Conservation (phyloP, 2,329 filamentous ascomycete genomes). For the Reticulascus tulasneorum region DNA sequence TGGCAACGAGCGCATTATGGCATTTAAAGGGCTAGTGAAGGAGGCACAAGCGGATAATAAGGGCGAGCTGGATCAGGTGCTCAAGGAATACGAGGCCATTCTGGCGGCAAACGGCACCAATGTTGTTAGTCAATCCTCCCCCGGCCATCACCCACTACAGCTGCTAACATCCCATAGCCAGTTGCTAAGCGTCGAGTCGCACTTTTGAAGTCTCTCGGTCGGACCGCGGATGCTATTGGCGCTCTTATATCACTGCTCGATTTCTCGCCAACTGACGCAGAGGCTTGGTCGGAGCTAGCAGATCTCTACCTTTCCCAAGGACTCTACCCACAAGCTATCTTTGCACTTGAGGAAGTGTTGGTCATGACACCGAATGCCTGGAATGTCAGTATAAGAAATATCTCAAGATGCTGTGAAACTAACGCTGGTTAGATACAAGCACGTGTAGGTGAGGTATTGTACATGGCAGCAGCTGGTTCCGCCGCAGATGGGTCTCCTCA, state of each 20-base stretch:
- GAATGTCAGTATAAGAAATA: slow-evolving; percentile 63
- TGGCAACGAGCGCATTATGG: slow-evolving; percentile 82
- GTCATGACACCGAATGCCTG: slow-evolving; percentile 86
- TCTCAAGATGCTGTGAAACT: neutral
- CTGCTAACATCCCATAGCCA: slow-evolving; percentile 50
- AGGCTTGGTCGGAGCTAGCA: slow-evolving; percentile 88
- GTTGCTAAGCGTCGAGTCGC: slow-evolving; percentile 82
- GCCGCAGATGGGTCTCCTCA: slow-evolving; percentile 36
- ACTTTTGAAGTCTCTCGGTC: slow-evolving; percentile 70
- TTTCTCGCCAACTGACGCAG: slow-evolving; percentile 81
- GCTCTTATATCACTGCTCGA: slow-evolving; percentile 74
- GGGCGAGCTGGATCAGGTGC: slow-evolving; percentile 61
- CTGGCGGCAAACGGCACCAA: slow-evolving; percentile 73
- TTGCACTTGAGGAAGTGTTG: slow-evolving; percentile 84
- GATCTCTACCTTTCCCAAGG: slow-evolving; percentile 81
- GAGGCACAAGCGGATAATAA: slow-evolving; percentile 73
- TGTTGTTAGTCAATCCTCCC: slow-evolving; percentile 54
- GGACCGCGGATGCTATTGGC: slow-evolving; percentile 66
- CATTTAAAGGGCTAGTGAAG: slow-evolving; percentile 74
- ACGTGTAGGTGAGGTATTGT: slow-evolving; percentile 76
- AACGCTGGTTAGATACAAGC: slow-evolving; percentile 69
- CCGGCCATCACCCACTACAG: neutral
- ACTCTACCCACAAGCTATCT: slow-evolving; percentile 78
- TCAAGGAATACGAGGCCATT: slow-evolving; percentile 74
- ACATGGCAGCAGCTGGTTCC: slow-evolving; percentile 64